Evolutionary conservation across 345 rosid species (phyloP).

Genomic region (Linum tenue): DNA sequence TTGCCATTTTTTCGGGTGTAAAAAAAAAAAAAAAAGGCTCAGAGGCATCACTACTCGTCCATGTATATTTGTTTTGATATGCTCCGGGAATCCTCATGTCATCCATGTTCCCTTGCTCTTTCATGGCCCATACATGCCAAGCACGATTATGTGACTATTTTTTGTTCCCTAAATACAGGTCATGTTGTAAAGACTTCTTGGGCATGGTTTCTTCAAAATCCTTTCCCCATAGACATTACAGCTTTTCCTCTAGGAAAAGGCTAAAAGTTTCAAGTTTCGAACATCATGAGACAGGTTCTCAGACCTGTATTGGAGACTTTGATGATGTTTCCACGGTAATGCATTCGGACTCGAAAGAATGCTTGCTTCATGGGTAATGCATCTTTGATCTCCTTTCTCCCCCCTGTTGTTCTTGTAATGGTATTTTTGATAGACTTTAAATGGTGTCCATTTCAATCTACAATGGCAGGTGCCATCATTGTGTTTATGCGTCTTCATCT

Average conservation of each 20-base stretch:
- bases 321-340: conserved; percentile 18
- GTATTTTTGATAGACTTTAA: neutral
- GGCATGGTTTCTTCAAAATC: conserved; percentile 47
- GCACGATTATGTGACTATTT: too few species aligned
- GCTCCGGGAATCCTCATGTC: too few species aligned
- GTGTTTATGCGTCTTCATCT: conserved; percentile 22
- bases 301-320: conserved; percentile 21
- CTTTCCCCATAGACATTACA: conserved; percentile 10
- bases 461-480: conserved; percentile 27
- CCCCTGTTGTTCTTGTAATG: neutral
- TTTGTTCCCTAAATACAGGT: too few species aligned
- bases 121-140: too few species aligned
- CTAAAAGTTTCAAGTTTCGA: conserved; percentile 25
- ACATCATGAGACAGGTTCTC: conserved; percentile 16
- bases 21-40: too few species aligned
- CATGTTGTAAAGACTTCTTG: too few species aligned
- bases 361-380: conserved; percentile 32
- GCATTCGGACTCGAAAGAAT: conserved; percentile 21
- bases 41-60: too few species aligned
- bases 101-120: too few species aligned
- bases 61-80: too few species aligned
- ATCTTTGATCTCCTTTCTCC: neutral
- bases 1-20: too few species aligned
- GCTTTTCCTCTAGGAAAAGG: conserved; percentile 27
- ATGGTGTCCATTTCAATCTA: conserved; percentile 1